phyloP scores from a whole-genome alignment of 2,329 filamentous ascomycete species.

The Alternaria triticimaculans region DNA sequence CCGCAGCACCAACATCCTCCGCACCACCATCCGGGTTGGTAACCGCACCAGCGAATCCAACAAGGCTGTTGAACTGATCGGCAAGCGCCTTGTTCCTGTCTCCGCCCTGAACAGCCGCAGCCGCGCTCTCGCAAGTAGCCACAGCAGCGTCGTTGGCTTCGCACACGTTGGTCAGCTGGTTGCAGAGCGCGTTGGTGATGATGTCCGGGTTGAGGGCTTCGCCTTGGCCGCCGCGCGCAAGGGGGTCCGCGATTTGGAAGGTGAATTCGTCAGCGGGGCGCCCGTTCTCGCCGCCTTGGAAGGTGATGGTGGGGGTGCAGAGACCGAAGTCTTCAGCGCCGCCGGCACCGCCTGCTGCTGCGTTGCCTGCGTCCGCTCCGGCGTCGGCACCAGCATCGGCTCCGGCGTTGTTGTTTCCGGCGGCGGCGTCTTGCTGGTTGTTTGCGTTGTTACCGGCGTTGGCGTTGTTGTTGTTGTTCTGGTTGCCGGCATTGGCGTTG shows the following conservation, averaged over 20 bases:
- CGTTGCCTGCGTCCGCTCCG: not conserved
- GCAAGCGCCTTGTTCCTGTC: constrained; percentile 51
- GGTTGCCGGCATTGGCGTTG: not conserved
- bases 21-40: constrained; percentile 43
- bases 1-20: constrained; percentile 28
- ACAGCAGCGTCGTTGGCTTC: constrained; percentile 66
- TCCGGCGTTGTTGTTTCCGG: constrained; percentile 13
- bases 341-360: constrained; percentile 17
- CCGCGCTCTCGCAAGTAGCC: constrained; percentile 59
- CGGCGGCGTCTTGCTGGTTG: constrained; percentile 23
- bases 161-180: constrained; percentile 72
- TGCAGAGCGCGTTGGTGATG: constrained; percentile 75
- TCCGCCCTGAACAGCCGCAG: constrained; percentile 59
- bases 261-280: constrained; percentile 66
- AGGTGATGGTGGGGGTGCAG: constrained; percentile 63
- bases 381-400: not conserved
- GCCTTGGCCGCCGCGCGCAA: constrained; percentile 66
- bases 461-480: constrained; percentile 18
- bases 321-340: constrained; percentile 45
- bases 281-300: constrained; percentile 61
- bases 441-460: constrained; percentile 15
- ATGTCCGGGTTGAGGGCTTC: constrained; percentile 75
- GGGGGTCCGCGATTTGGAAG: constrained; percentile 70
- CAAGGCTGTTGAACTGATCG: constrained; percentile 49
- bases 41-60: constrained; percentile 48